Evolutionary conservation across 495 filamentous ascomycete genomes (phyloP), one percentile per base, ranked within the genome.

Genomic region (Geopyxis carbonaria): DNA sequence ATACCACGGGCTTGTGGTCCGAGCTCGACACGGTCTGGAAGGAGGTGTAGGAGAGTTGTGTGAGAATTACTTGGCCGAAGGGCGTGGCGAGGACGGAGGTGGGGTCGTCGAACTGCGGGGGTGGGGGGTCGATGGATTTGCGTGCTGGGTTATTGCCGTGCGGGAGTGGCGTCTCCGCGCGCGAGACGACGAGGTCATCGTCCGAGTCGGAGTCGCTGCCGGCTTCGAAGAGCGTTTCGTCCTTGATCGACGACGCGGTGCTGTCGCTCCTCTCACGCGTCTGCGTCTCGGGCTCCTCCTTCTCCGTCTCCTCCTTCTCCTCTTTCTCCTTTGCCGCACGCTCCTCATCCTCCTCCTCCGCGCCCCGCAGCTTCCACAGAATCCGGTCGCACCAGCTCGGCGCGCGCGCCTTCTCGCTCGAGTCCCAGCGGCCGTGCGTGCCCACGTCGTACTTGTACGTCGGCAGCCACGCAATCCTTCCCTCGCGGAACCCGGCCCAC

Each of bases 351-450:
- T 68, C 69, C 11, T 75, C 69, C 38, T 13, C 34, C n/a, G n/a
- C 64, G 67, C 3, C 76, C 55, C 40, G 66, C 75, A 46, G 84
- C 78, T 35, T 70, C 25, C 76, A 99, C 0, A 99, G 60, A 31
- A 99, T 85, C n/a, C 91, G 76, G 59, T 99, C 91, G 56, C 91
- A 99, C 87, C 87, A 99, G 55, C 84, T 92, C 3, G 91, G 91
- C 10, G 78, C 77, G 34, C 91, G 67, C 35, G 76, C 72, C 64
- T 95, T 99, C 48, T 93, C 91, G 44, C 83, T 92, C 0, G 84
- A 80, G 60, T 99, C 91, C 55, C 93, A 95, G 42, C 79, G 67
- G 3, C 81, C 81, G 39, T 94, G 75, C 25, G 78, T 93, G n/a
- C 91, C 91, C 25, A 89, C 67, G 51, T 99, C 91, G 47, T 95